Evolutionary conservation across 2,329 filamentous ascomycete species (phyloP), one percentile per base, ranked within the genome.

Genomic region (Atkinsonella texensis): DNA sequence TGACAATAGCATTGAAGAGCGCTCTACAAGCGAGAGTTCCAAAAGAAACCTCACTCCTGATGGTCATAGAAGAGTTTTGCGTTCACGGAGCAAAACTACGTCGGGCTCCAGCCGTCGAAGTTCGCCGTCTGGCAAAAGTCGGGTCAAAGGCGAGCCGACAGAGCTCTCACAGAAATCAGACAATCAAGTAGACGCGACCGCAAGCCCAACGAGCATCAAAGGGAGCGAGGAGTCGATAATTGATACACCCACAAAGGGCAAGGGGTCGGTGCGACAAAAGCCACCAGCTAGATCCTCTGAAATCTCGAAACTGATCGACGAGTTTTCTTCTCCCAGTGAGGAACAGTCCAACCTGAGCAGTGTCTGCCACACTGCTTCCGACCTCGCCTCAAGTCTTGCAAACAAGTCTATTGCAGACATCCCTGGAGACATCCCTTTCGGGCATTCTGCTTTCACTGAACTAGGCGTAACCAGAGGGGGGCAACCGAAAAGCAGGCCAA

Each of bases 401-500:
- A 72, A 70, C 35, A 79, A 79, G 56, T 76, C 77, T 2, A 60
- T 83, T 35, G 78, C 77, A 15, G 79, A 83, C 39, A 78, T 70
- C 13, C 61, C 66, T 2, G 68, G 67, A 10, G 80, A 84, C 12
- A 82, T 84, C 47, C 80, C 80, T 0, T 76, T 83, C 60, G 81
- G 81, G 6, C 77, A 78, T 55, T 84, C 81, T 17, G 81, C 81
- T n/a, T 84, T 84, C 57, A 84, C 79, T 56, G 79, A 80, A 58
- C 68, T 84, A 7, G 80, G 83, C 50, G 63, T 84, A 1, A 73
- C 79, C 1, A 60, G 75, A 1, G 70, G 72, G 18, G 71, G 72
- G 6, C 68, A 75, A 50, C 67, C 71, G n/a, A 65, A 67, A 31
- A 73, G 69, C 52, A 63, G 61, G 53, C 59, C 63, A 39, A 68